phyloP scores from a whole-genome alignment of 495 filamentous ascomycete genomes.

The Aspergillus homomorphus region DNA sequence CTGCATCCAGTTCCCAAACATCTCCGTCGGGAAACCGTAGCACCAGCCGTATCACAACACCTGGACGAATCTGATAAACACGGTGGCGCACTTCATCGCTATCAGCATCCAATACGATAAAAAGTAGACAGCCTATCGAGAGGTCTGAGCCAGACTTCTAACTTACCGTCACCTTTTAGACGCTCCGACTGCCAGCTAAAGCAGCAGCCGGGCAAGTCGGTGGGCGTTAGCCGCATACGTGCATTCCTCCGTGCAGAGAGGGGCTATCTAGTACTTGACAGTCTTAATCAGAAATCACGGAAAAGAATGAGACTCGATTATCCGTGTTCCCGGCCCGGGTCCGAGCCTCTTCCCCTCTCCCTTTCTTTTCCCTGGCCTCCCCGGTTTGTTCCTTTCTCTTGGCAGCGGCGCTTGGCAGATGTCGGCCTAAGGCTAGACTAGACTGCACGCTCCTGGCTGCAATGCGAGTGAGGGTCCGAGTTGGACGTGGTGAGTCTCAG shows the following conservation, averaged over 20 bases:
- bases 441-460: neutral
- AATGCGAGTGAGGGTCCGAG: neutral
- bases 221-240: neutral
- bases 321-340: neutral
- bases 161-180: neutral
- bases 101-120: neutral
- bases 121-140: neutral
- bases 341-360: neutral
- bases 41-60: neutral
- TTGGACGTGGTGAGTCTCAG: neutral
- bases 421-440: neutral
- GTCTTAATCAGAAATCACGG: neutral
- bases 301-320: neutral
- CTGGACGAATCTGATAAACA: neutral
- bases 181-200: neutral
- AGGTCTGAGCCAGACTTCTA: neutral
- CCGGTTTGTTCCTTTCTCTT: neutral
- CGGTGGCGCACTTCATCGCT: neutral
- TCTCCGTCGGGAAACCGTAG: neutral
- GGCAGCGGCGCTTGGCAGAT: neutral
- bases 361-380: neutral
- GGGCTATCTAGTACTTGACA: neutral
- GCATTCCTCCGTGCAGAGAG: neutral
- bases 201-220: neutral
- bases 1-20: neutral